phyloP scores from a whole-genome alignment of 202 grass and related monocot species.

The Panicum virgatum region DNA sequence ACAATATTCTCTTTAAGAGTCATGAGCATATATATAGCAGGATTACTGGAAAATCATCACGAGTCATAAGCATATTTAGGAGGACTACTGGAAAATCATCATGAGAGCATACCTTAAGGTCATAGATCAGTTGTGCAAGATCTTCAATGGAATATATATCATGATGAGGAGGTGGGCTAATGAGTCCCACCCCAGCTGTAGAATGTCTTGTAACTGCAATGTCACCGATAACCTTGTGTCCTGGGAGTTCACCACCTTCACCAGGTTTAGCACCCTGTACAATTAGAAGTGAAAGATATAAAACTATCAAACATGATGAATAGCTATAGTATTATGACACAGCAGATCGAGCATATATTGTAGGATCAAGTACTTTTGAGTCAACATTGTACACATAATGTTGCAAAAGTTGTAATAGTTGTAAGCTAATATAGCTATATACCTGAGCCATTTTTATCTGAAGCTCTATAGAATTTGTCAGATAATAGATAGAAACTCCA shows the following conservation, averaged over 20 bases:
- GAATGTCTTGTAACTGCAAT: conserved; percentile 67
- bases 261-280: conserved; percentile 69
- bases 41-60: not conserved
- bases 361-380: not conserved
- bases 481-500: conserved; percentile 81
- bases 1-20: not conserved
- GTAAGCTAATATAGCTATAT: conserved; percentile 21
- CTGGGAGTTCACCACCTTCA: conserved; percentile 70
- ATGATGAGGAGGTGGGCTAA: conserved; percentile 73
- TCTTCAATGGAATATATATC: conserved; percentile 83
- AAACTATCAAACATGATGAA: not conserved
- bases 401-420: not conserved
- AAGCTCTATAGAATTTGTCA: conserved; percentile 77
- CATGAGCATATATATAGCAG: not conserved
- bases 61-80: not conserved
- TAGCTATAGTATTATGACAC: not conserved
- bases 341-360: not conserved
- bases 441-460: conserved; percentile 99
- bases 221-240: conserved; percentile 62
- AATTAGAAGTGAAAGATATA: not conserved
- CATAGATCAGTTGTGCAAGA: conserved; percentile 65
- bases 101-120: conserved; percentile 57
- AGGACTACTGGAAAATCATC: conserved; percentile 1
- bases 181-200: conserved; percentile 71
- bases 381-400: not conserved